These are phyloP conservation scores for Kandelia obovata DNA, from an alignment of 345 rosid genomes.

Conservation along the genomic window DNA sequence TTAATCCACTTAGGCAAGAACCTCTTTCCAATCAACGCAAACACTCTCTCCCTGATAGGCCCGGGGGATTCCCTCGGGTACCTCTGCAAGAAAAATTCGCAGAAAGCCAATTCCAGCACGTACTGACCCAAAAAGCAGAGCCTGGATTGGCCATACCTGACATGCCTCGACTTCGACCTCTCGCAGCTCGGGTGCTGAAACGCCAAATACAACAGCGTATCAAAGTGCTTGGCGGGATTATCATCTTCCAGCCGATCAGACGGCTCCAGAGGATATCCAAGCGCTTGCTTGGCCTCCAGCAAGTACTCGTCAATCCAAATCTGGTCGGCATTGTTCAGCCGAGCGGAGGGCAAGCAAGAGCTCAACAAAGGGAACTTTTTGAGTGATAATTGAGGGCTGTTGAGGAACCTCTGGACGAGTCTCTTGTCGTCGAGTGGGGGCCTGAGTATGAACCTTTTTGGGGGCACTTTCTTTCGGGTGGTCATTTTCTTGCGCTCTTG, in stretches of 20 bases:
- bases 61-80: constrained; percentile 88
- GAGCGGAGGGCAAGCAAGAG: constrained; percentile 83
- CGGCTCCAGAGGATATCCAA: constrained; percentile 78
- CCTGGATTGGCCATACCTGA: constrained; percentile 82
- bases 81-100: constrained; percentile 85
- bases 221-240: constrained; percentile 94
- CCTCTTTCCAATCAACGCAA: constrained; percentile 89
- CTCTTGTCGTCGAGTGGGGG: constrained; percentile 89
- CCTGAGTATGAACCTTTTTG: constrained; percentile 61
- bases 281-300: constrained; percentile 89
- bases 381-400: constrained; percentile 84
- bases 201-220: constrained; percentile 70
- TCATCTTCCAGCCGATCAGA: constrained; percentile 62
- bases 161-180: constrained; percentile 75
- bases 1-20: constrained; percentile 79
- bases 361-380: constrained; percentile 79
- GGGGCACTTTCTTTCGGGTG: constrained; percentile 65
- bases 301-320: constrained; percentile 92
- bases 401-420: constrained; percentile 67
- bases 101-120: constrained; percentile 77
- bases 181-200: constrained; percentile 93
- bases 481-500: constrained; percentile 68
- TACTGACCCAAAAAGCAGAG: constrained; percentile 80
- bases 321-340: constrained; percentile 72
- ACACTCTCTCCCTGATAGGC: constrained; percentile 92